Conservation (phyloP, 371 early-diverging fungal genomes). For the Actinomucor elegans region DNA sequence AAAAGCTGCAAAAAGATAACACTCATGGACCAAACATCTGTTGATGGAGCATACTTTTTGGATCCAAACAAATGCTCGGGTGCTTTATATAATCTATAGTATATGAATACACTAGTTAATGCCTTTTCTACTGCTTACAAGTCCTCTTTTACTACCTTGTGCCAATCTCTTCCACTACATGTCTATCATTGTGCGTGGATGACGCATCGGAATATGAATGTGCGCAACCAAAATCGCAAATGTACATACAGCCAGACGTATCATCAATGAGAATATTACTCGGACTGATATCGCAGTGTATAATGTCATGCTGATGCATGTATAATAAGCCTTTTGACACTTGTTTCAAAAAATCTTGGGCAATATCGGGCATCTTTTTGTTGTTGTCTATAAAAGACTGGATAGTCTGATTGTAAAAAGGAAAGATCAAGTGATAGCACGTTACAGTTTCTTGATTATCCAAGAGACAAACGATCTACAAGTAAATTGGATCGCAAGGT, state of each 20-base stretch:
- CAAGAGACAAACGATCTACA: conserved; percentile 35
- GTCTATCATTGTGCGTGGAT: neutral
- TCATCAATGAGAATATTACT: conserved; percentile 65
- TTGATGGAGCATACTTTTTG: conserved; percentile 31
- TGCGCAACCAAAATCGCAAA: conserved; percentile 86
- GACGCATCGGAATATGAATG: conserved; percentile 14
- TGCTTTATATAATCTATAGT: conserved; percentile 41
- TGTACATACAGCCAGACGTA: conserved; percentile 53
- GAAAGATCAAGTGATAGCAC: conserved; percentile 28
- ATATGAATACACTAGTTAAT: neutral
- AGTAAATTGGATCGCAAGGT: neutral
- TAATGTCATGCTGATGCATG: conserved; percentile 60
- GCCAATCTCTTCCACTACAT: conserved; percentile 34
- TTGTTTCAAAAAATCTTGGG: conserved; percentile 32
- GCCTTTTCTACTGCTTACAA: too few relatives aligned
- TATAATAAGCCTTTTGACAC: conserved; percentile 61
- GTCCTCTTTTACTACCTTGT: conserved; percentile 27
- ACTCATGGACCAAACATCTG: conserved; percentile 51
- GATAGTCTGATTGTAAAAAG: conserved; percentile 28
- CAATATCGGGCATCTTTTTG: conserved; percentile 3
- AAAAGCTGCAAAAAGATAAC: conserved; percentile 31
- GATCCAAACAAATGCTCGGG: conserved; percentile 50
- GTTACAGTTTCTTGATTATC: conserved; percentile 12
- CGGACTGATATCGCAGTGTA: conserved; percentile 78
- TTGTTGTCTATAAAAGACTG: neutral